These are phyloP conservation scores for Phytophthora brassicae DNA, from an alignment of 352 stramenopile species.

Conservation along the genomic window DNA sequence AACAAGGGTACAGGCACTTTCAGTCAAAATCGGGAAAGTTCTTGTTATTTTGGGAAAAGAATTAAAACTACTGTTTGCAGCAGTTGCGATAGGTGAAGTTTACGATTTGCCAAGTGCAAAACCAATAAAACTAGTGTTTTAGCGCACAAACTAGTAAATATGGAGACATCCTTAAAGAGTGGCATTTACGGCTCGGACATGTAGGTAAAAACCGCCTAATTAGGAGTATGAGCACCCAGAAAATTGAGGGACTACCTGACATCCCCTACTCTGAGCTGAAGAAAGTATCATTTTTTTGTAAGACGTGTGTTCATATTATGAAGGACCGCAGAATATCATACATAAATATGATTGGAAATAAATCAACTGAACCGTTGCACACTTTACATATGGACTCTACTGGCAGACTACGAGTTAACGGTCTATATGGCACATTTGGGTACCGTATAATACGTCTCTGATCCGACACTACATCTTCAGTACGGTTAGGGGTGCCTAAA, in stretches of 20 bases:
- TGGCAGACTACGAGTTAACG: conserved; percentile 2
- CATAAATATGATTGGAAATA: not conserved
- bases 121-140: not conserved
- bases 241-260: not conserved
- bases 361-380: conserved; percentile 2
- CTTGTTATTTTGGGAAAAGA: conserved; percentile 5
- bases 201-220: not conserved
- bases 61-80: conserved; percentile 10
- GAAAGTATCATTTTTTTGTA: not conserved
- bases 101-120: conserved; percentile 5
- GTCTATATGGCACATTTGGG: not conserved
- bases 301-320: not conserved
- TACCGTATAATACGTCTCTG: too few species aligned
- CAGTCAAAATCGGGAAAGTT: conserved; percentile 6
- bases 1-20: conserved; percentile 9
- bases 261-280: not conserved
- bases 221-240: not conserved
- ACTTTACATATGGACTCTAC: conserved; percentile 9
- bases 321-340: not conserved
- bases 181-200: not conserved
- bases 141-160: conserved; percentile 1
- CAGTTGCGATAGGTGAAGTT: conserved; percentile 18
- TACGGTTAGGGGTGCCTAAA: too few species aligned
- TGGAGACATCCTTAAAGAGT: not conserved
- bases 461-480: too few species aligned